Base-by-base conservation (phyloP, 495 filamentous ascomycete species). In the Penicillium ucsense region DNA sequence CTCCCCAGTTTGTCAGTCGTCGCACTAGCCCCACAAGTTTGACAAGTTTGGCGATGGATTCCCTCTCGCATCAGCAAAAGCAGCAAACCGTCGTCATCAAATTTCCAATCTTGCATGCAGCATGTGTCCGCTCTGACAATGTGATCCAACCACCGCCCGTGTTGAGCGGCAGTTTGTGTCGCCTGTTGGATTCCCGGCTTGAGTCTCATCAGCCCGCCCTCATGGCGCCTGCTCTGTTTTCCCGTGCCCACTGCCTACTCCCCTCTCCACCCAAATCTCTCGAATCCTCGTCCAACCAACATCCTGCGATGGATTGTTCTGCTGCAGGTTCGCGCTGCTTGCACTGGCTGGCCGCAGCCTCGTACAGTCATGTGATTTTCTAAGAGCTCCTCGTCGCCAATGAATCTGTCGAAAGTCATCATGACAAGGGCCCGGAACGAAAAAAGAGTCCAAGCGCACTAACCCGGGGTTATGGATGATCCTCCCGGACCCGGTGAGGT, bases 281-380 rank as follows among this genome's bases (percentile, higher is more conserved):
- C 46, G 42, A 11, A 43, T 31, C 31, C 49, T 36, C 47, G 44
- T 43, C 41, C 41, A 43, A 43, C 42, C 47, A 34, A 63, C 56
- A 63, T 57, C 50, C 54, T 60, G 51, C 47, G 41, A 42, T 37
- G 30, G 47, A 35, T 32, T 33, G 38, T 32, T 54, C 51, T 11
- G 33, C 60, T 67, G 67, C 67, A 68, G 62, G 61, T 65, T 64
- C 54, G 54, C 62, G 57, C 55, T 63, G 60, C 57, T 64, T 57
- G 52, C 60, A 53, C 54, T 64, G 64, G 61, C 53, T 59, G 58
- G 56, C 65, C 68, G 68, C 68, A 71, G 62, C 52, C 43, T 46
- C 33, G 27, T 51, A 58, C 52, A 60, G 64, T 71, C 68, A 71
- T 71, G 68, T 71, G 68, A 71, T 64, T 29, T 6, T 29, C 27